Evolutionary conservation across 371 early-diverging fungal species (phyloP), one percentile per base, ranked within the genome.

Genomic region (Mycotypha africana): DNA sequence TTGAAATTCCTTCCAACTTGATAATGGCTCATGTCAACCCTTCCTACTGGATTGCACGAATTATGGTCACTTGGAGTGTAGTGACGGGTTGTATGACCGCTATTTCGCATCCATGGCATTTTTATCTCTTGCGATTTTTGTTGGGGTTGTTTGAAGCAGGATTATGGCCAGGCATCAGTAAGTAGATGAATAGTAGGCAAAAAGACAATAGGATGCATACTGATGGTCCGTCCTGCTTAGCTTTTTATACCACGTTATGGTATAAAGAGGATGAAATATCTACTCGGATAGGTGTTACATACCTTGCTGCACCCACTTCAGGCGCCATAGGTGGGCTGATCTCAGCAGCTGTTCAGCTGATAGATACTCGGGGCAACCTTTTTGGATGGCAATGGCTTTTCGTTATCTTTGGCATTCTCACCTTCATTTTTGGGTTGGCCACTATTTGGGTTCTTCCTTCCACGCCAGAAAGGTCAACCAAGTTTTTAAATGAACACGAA

Each of bases 331-430:
- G 74, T 35, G 74, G 74, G 22, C 36, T 74, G 8, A 74, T 74
- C 7, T 74, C 74, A 9, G 70, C 70, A 17, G 70, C 47, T 3
- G 47, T 70, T 8, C 74, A 74, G 36, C 33, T 67, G 9, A 74
- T 74, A 26, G 74, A 74, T 42, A 67, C 65, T 1, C 26, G 37
- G 1, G 70, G 67, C n/a, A 43, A 46, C 25, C 47, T 74, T 15
- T 74, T 70, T 31, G 74, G 74, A 1, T 74, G 67, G 67, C 74
- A 74, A 54, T 74, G 70, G 66, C 47, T 72, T 7, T 72, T 72
- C 46, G 15, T 72, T 2, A 66, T 72, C 7, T 63, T 65, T 10
- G 73, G 58, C 6, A 35, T 64, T 11, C 39, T 72, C 5, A 66
- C 73, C 1, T 19, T 66, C 0, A 30, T 72, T 1, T 72, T 68